Base-by-base conservation (phyloP, 192 early-diverging fungal species). In the Phlyctochytrium planicorne region DNA sequence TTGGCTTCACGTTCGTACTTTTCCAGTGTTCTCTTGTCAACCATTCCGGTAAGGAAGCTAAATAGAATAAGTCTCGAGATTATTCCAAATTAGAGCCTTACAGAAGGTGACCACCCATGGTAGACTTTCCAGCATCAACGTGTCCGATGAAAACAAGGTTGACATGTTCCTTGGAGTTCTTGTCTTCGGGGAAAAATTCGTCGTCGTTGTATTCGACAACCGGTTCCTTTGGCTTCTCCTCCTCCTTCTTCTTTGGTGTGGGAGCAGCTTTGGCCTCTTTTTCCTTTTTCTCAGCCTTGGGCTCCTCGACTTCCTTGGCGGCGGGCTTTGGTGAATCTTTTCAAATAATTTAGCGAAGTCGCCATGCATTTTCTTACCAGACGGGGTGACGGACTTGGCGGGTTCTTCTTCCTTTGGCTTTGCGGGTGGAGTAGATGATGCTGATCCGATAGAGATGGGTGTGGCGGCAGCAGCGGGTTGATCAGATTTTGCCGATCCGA, bases 101-200 rank as follows among this genome's bases (percentile, higher is more conserved):
- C 84, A 98, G 80, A 40, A 98, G 87, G 78, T 97, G 94, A 34
- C 97, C 97, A 67, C 96, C 95, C 88, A 99, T 94, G 31, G 97
- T 99, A 17, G 94, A 96, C 78, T 99, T 99, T 67, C 97, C 81
- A 74, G 82, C 82, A 89, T 91, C 91, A 66, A 99, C 97, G 85
- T 99, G 97, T 37, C 97, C 97, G 65, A 99, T 97, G 69, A 99
- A 99, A 50, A 99, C 90, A 65, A 99, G 87, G 79, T 98, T 99
- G 37, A 98, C 53, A 81, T 95, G 91, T 75, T 98, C 95, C 80
- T 98, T 99, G 55, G 53, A 74, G 17, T 63, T 59, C 14, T 34
- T 31, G 12, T 24, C 30, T 36, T 70, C 68, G 0, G 52, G 53
- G 12, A 55, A 33, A 2, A 76, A 47, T 23, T 90, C 86, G 3